phyloP scores from a whole-genome alignment of 495 filamentous ascomycete species.

The Aspergillus incahuasiensis region DNA sequence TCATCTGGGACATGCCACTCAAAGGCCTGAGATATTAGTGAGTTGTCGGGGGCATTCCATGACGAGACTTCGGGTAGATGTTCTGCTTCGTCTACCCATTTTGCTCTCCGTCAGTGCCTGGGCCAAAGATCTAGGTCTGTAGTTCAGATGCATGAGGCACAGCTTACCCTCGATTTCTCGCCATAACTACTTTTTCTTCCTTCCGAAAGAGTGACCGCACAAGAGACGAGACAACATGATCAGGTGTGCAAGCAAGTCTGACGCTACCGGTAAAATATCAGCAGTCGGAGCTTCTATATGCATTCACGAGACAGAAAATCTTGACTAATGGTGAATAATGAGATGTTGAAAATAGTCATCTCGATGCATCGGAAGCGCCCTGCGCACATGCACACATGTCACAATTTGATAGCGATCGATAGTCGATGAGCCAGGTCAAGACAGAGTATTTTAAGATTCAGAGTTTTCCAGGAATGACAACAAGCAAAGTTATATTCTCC shows the following conservation, averaged over 20 bases:
- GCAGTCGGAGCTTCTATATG: not conserved
- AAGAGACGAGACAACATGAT: constrained; percentile 17
- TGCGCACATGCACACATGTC: constrained; percentile 13
- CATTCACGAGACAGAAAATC: not conserved
- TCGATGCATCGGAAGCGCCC: not conserved
- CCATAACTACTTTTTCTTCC: constrained; percentile 12
- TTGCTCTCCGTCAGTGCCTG: not conserved
- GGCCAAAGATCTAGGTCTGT: no score
- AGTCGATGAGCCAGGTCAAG: not conserved
- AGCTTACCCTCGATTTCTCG: constrained; percentile 21
- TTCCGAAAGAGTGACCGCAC: constrained; percentile 2
- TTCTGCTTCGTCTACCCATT: constrained; percentile 21
- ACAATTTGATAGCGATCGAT: constrained; percentile 2
- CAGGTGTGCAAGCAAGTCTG: not conserved
- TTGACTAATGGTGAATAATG: not conserved
- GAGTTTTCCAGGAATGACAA: not conserved
- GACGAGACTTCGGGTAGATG: constrained; percentile 30
- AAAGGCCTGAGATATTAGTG: constrained; percentile 64
- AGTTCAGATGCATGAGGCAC: not conserved
- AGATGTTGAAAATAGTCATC: not conserved
- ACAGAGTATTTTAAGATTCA: no score
- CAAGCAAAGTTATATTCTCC: not conserved
- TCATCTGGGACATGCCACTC: constrained; percentile 72
- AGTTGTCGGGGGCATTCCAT: constrained; percentile 45
- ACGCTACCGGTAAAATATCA: not conserved